Evolutionary conservation across 129 eudicot genomes (phyloP), one percentile per base, ranked within the genome.

Genomic region (Artemisia argyi): DNA sequence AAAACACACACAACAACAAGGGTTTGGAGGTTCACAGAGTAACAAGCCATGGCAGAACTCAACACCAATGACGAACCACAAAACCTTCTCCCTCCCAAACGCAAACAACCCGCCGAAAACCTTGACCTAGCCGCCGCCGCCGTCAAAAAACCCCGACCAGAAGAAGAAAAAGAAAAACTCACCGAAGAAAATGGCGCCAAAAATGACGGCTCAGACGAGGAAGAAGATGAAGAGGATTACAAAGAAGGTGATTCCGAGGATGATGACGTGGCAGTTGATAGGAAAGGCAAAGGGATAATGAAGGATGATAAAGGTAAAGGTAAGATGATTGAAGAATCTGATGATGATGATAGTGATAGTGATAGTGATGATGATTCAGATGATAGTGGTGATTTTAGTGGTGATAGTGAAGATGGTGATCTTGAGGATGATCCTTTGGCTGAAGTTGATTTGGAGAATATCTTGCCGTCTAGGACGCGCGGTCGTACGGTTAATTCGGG

Each of bases 401-500:
- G 73, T 50, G 92, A 87, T 19, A 79, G 86, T 78, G 99, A 90
- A 30, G 91, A 87, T 48, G 83, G 89, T 76, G 99, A 90, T 61
- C 69, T 88, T 15, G 86, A 86, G 10, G 99, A 95, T 70, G 99
- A 95, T 82, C 99, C 96, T 0, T 86, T 95, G 39, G 86, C 97
- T 11, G 99, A 95, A 78, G 97, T 95, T 19, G 97, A 95, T 80
- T 84, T 90, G 86, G 88, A 86, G 74, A 95, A 95, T 83, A 95
- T 95, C 72, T 83, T 95, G 39, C 97, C 99, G 0, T 86, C 99
- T 10, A 91, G 99, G 89, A 95, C 99, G 65, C 82, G 99, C 2
- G 85, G 86, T 57, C 61, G 86, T 76, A 73, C 62, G 13, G 79
- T 28, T 66, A 75, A 75, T 26, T 82, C 85, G 15, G 96, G 97